Percentiles rank a stretch among this genome's conserved stretches.
These are phyloP conservation scores for Platanus orientalis DNA, from an alignment of 164 flowering plant genomes.

Conservation along the genomic window DNA sequence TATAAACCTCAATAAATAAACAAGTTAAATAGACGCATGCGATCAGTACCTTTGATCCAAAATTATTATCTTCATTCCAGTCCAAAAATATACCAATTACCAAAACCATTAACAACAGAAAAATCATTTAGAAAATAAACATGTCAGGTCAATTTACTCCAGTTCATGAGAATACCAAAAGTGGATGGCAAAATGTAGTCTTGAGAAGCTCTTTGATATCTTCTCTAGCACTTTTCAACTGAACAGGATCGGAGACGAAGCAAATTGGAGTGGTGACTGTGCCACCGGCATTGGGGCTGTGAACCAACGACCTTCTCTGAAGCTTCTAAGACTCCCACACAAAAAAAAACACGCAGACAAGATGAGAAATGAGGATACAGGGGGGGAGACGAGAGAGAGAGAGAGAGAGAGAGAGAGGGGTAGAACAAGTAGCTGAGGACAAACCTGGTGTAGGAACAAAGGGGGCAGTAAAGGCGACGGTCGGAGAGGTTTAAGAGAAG, in stretches of 20 bases:
- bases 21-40: background rate
- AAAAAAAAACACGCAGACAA: background rate
- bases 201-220: conserved; percentile 77
- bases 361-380: background rate
- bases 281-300: conserved; percentile 17
- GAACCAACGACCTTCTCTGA: conserved; percentile 28
- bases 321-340: conserved; percentile 4
- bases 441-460: conserved; percentile 39
- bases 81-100: too few relatives aligned
- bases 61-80: too few relatives aligned
- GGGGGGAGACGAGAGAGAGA: background rate
- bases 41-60: background rate
- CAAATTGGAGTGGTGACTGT: conserved; percentile 38
- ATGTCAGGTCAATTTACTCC: background rate
- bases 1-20: too few relatives aligned
- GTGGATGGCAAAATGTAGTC: conserved; percentile 74
- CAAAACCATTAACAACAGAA: too few relatives aligned
- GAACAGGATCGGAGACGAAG: conserved; percentile 65
- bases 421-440: background rate
- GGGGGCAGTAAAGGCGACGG: conserved; percentile 37
- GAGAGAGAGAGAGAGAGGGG: background rate
- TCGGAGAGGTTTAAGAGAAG: conserved; percentile 31
- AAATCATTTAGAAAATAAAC: too few relatives aligned
- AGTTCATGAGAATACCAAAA: conserved; percentile 42
- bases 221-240: conserved; percentile 75